Percentiles rank a stretch among this genome's conserved stretches.
phyloP scores from a whole-genome alignment of 169 alveolate species.

The Pseudocohnilembus persalinus region DNA sequence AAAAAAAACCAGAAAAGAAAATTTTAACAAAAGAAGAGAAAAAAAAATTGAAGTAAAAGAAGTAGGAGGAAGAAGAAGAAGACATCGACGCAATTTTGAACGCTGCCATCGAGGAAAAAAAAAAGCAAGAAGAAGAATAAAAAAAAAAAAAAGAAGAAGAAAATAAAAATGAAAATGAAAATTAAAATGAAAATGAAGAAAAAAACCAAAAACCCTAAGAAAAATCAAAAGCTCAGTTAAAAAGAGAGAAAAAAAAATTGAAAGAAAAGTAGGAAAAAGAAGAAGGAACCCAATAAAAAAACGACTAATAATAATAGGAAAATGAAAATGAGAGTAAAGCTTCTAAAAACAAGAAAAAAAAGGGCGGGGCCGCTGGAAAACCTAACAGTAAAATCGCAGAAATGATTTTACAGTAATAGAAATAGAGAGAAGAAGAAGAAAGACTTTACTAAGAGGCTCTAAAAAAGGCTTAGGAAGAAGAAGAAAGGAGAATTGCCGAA shows the following conservation, averaged over 20 bases:
- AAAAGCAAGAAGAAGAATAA: background rate
- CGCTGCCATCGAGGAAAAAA: constrained; percentile 9
- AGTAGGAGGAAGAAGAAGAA: constrained; percentile 11
- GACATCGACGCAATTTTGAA: constrained; percentile 3
- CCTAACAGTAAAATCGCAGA: constrained; percentile 13
- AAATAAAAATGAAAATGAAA: constrained; percentile 26
- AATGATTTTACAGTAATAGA: background rate
- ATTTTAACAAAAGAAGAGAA: constrained; percentile 26
- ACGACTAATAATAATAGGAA: constrained; percentile 4
- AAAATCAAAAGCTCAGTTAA: constrained; percentile 9
- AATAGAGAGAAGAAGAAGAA: constrained; percentile 31
- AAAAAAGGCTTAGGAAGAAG: constrained; percentile 4
- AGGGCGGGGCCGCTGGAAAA: constrained; percentile 12
- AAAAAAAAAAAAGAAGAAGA: constrained; percentile 21
- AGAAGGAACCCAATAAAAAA: constrained; percentile 5
- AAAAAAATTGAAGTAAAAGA: constrained; percentile 27
- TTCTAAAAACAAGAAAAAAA: constrained; percentile 13
- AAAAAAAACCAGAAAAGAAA: constrained; percentile 27
- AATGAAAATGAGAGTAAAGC: background rate
- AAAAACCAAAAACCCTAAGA: constrained; percentile 31
- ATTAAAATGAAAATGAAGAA: constrained; percentile 33
- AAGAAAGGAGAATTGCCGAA: constrained; percentile 20
- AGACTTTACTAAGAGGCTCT: constrained; percentile 32
- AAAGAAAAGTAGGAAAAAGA: constrained; percentile 28
- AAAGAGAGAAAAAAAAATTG: constrained; percentile 14